Base-by-base conservation (phyloP, 2,329 filamentous ascomycete species). In the Trichoderma koningii region DNA sequence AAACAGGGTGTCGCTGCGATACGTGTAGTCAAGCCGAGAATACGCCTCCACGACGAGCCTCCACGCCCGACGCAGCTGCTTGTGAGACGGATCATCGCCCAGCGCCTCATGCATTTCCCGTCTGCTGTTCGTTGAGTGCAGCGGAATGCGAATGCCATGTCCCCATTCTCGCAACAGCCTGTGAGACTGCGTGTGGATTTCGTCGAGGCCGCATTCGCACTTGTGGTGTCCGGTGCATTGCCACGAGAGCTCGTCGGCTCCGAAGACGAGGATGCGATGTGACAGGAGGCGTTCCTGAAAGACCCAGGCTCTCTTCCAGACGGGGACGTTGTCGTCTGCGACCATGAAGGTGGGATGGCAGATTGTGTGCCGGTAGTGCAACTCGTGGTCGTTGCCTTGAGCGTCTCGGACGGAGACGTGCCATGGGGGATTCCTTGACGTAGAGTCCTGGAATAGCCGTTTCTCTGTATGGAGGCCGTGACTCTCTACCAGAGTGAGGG, bases 201-300 rank as follows among this genome's bases (percentile, higher is more conserved):
- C 15, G 12, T 64, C 63, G 41, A 64, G 63, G 9, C 63, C 55
- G 21, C 63, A 64, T 57, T 64, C 63, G 15, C 63, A 64, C 5
- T 30, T 48, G 17, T 64, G 55, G 10, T 64, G 63, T 5, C 47
- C 38, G 4, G 63, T 50, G 10, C 63, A 64, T 21, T 64, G 63
- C 63, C 63, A 64, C 7, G 63, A 64, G 19, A 64, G 55, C 55
- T 64, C 63, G 6, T 64, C 55, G 5, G 63, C n/a, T 19, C 63
- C 63, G 1, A 64, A 64, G 7, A 64, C 57, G 15, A 64, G 63
- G n/a, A 64, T 55, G 42, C 63, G 63, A 9, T 15, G 55, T n/a
- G 63, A 64, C 10, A 64, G 38, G 28, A 64, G 63, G 0, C 63
- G 63, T 9, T 64, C 63, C 23, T 64, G 63, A 26, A 64, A 64